Evolutionary conservation across 768 basidiomycete genomes (phyloP).

Genomic region (Agaricus blazei): DNA sequence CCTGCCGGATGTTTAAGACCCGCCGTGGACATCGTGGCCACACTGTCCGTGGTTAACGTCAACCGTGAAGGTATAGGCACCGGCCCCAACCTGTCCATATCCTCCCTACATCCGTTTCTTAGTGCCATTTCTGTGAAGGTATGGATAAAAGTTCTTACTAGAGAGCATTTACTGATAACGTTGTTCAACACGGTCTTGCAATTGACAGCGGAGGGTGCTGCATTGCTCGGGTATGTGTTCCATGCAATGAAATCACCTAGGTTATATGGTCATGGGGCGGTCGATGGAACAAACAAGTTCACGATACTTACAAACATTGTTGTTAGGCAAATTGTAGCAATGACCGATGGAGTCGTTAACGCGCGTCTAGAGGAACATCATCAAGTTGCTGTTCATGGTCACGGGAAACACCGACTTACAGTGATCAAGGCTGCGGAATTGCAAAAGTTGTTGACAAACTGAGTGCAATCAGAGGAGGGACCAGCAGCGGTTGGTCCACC

Average conservation of each 20-base stretch:
- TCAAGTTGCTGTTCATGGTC: background rate
- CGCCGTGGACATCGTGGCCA: background rate
- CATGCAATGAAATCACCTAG: background rate
- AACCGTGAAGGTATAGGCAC: background rate
- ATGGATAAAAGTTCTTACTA: background rate
- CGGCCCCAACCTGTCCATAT: background rate
- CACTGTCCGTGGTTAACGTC: background rate
- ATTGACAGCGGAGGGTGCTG: background rate
- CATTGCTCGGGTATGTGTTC: background rate
- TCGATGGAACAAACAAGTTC: background rate
- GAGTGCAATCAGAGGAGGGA: background rate
- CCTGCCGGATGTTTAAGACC: background rate
- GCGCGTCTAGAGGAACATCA: background rate
- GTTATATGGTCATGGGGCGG: background rate
- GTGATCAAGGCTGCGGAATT: background rate
- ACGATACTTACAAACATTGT: background rate
- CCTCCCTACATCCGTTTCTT: background rate
- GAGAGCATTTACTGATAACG: background rate
- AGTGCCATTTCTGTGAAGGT: background rate
- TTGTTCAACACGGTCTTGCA: background rate
- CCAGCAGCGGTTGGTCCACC: background rate
- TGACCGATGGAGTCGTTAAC: background rate
- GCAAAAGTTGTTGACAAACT: background rate
- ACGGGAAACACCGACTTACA: background rate
- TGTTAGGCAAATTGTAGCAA: slow-evolving; percentile 1